Conservation (phyloP, 2,329 filamentous ascomycete species). For the Xylariaceae sp. region DNA sequence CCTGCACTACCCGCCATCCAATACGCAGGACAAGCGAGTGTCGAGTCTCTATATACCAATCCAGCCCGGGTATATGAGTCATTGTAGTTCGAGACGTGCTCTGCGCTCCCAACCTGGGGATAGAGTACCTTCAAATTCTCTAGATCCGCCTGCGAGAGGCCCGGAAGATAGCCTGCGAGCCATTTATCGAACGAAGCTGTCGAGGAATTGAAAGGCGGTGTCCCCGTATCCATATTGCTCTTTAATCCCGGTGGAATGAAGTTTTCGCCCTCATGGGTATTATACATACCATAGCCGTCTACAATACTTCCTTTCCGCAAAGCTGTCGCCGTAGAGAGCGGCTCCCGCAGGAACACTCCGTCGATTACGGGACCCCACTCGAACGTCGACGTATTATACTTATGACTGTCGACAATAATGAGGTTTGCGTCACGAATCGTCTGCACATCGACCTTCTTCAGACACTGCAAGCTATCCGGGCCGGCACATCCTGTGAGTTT, state of each 20-base stretch:
- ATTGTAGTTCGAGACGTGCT: conserved; percentile 55
- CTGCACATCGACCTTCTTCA: conserved; percentile 61
- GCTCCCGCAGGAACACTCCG: conserved; percentile 54
- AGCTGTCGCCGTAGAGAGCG: conserved; percentile 51
- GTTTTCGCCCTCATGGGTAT: conserved; percentile 67
- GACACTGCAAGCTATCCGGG: conserved; percentile 56
- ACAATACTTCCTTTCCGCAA: conserved; percentile 40
- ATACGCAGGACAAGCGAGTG: conserved; percentile 64
- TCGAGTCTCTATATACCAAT: conserved; percentile 62
- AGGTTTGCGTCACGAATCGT: conserved; percentile 58
- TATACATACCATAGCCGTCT: conserved; percentile 61
- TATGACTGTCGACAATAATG: conserved; percentile 53
- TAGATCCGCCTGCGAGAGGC: conserved; percentile 48
- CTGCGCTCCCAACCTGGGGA: conserved; percentile 52
- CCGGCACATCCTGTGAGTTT: conserved; percentile 54
- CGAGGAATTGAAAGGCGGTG: conserved; percentile 56
- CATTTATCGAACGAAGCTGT: conserved; percentile 56
- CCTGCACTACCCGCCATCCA: conserved; percentile 58
- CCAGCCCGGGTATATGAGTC: conserved; percentile 59
- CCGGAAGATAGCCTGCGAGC: conserved; percentile 60
- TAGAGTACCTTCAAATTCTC: conserved; percentile 51
- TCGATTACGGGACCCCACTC: conserved; percentile 68
- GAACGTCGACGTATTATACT: conserved; percentile 61
- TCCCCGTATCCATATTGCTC: conserved; percentile 39
- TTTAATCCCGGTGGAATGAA: conserved; percentile 60